A percentile compares a stretch with the other conserved stretches of the same genome.
phyloP scores from a whole-genome alignment of 441 rosid species.

The Daphne laureola region DNA sequence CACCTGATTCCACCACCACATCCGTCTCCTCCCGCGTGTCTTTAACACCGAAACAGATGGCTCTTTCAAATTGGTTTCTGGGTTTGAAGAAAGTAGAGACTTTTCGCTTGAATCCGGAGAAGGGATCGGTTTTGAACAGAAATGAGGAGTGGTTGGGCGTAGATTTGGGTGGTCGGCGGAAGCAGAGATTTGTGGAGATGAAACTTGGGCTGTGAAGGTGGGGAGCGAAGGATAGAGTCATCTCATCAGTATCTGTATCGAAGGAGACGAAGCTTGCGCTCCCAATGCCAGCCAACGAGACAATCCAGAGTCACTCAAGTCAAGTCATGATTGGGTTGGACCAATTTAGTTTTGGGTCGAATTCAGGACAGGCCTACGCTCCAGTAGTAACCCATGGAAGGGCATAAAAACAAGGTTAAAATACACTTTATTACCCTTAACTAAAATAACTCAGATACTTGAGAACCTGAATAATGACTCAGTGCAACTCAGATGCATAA shows the following conservation, averaged over 20 bases:
- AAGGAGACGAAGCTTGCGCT: neutral
- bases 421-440: too few species aligned
- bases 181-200: conserved; percentile 3
- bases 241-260: conserved; percentile 25
- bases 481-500: too few species aligned
- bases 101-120: conserved; percentile 12
- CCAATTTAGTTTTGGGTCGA: too few species aligned
- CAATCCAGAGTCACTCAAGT: too few species aligned
- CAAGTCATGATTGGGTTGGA: too few species aligned
- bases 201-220: conserved; percentile 23
- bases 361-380: too few species aligned
- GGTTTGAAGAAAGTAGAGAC: conserved; percentile 7
- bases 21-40: conserved; percentile 40
- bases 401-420: too few species aligned
- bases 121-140: conserved; percentile 3
- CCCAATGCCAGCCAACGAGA: neutral
- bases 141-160: conserved; percentile 12
- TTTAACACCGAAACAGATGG: conserved; percentile 37
- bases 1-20: conserved; percentile 26
- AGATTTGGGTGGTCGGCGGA: neutral
- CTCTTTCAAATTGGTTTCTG: conserved; percentile 13
- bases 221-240: conserved; percentile 29
- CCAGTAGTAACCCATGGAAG: too few species aligned
- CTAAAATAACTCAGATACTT: too few species aligned
- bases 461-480: too few species aligned